phyloP scores from a whole-genome alignment of 2,329 filamentous ascomycete genomes.

The Aspergillus neotritici region DNA sequence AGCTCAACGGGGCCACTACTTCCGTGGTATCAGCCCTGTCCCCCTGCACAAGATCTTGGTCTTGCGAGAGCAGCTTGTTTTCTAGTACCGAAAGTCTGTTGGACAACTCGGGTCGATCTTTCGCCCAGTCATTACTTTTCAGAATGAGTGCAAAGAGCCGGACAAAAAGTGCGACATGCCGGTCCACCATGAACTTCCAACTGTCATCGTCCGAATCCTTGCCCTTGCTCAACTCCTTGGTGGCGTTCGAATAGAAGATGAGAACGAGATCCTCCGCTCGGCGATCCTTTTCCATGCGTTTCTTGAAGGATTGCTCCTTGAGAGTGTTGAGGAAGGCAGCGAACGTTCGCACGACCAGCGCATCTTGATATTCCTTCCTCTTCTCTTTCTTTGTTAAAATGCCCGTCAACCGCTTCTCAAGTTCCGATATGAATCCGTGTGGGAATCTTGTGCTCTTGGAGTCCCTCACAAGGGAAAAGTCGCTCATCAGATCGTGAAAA shows the following conservation, averaged over 20 bases:
- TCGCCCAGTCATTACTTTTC: conserved; percentile 76
- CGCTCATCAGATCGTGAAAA: conserved; percentile 79
- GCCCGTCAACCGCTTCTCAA: conserved; percentile 73
- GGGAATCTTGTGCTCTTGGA: conserved; percentile 66
- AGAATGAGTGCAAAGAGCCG: conserved; percentile 75
- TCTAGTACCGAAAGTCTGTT: conserved; percentile 74
- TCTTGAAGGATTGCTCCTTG: conserved; percentile 80
- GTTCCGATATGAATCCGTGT: conserved; percentile 62
- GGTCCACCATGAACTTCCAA: conserved; percentile 88
- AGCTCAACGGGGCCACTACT: conserved; percentile 73
- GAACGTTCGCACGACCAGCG: conserved; percentile 88
- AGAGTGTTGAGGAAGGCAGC: conserved; percentile 90
- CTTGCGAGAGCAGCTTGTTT: conserved; percentile 87
- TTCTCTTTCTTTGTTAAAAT: conserved; percentile 77
- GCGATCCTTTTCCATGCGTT: conserved; percentile 87
- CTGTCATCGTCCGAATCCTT: conserved; percentile 72
- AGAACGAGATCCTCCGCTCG: conserved; percentile 87
- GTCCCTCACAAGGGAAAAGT: conserved; percentile 66
- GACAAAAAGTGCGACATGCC: conserved; percentile 91
- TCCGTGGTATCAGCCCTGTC: conserved; percentile 64
- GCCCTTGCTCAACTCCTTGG: conserved; percentile 78
- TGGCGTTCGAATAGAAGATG: conserved; percentile 93
- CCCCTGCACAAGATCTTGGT: conserved; percentile 74
- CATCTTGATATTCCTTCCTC: conserved; percentile 82
- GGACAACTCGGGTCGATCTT: conserved; percentile 78